Conservation (phyloP, 495 filamentous ascomycete genomes). For the Chaetomium tenue region DNA sequence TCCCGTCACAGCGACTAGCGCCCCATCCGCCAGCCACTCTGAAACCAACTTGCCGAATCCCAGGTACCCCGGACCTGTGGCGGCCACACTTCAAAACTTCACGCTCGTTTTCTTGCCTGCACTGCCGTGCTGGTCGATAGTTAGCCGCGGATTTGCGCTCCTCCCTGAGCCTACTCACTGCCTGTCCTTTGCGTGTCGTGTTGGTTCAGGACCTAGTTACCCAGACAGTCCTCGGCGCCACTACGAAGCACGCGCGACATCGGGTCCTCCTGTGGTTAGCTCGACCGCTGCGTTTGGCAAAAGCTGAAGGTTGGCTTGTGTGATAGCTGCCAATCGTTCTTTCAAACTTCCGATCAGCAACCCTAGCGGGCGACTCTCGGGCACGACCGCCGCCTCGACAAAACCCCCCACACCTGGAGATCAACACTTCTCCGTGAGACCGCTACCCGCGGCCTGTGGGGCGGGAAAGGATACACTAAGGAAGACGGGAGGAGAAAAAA, state of each 20-base stretch:
- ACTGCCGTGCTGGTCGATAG: conserved; percentile 1
- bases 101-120: conserved; percentile 29
- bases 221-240: conserved; percentile 25
- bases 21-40: conserved; percentile 31
- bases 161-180: not conserved
- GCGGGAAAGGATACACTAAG: conserved; percentile 11
- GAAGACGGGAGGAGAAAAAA: conserved; percentile 9
- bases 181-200: not conserved
- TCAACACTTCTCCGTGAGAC: conserved; percentile 18
- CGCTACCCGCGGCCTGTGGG: conserved; percentile 8
- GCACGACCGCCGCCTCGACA: conserved; percentile 18
- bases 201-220: conserved; percentile 12
- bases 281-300: conserved; percentile 23
- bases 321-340: conserved; percentile 31
- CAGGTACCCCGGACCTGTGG: conserved; percentile 24
- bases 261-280: conserved; percentile 18
- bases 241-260: conserved; percentile 24
- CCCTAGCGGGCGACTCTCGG: conserved; percentile 23
- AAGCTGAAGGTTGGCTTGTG: conserved; percentile 16
- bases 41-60: conserved; percentile 21
- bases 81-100: conserved; percentile 22
- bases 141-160: conserved; percentile 3
- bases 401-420: conserved; percentile 15
- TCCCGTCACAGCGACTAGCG: conserved; percentile 23
- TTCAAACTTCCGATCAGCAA: conserved; percentile 33